Evolutionary conservation across 768 basidiomycete species (phyloP).

Genomic region (Hygrocybe coccinea): DNA sequence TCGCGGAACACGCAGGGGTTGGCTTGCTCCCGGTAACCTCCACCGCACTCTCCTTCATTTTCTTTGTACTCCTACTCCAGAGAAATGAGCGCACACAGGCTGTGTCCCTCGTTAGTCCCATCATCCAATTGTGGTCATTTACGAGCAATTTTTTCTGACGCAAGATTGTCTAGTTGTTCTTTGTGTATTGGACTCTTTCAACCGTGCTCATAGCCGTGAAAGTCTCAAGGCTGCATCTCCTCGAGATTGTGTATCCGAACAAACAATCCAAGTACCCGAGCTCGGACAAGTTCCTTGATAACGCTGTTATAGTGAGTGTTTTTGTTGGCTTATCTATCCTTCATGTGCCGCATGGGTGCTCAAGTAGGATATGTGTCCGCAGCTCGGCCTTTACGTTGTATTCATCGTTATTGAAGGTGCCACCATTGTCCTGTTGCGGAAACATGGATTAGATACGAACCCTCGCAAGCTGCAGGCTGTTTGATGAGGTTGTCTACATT

Average conservation of each 20-base stretch:
- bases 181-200: slow-evolving; percentile 22
- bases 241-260: slow-evolving; percentile 17
- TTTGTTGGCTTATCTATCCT: background rate
- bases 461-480: too few relatives aligned
- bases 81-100: slow-evolving; percentile 13
- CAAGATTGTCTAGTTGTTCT: slow-evolving; percentile 15
- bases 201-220: slow-evolving; percentile 20
- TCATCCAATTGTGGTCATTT: background rate
- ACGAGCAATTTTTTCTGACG: background rate
- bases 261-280: slow-evolving; percentile 21
- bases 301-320: slow-evolving; percentile 23
- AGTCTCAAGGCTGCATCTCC: slow-evolving; percentile 12
- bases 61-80: slow-evolving; percentile 17
- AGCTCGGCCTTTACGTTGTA: background rate
- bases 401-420: background rate
- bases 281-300: slow-evolving; percentile 24
- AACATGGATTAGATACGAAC: background rate
- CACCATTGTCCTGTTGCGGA: background rate
- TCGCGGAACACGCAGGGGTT: slow-evolving; percentile 23
- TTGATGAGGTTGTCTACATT: too few relatives aligned
- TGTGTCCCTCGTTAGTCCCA: slow-evolving; percentile 15
- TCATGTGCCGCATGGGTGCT: background rate
- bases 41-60: slow-evolving; percentile 15
- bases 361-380: background rate
- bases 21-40: slow-evolving; percentile 26